phyloP scores from a whole-genome alignment of 2,329 filamentous ascomycete species.

The Acrocalymma vagum region DNA sequence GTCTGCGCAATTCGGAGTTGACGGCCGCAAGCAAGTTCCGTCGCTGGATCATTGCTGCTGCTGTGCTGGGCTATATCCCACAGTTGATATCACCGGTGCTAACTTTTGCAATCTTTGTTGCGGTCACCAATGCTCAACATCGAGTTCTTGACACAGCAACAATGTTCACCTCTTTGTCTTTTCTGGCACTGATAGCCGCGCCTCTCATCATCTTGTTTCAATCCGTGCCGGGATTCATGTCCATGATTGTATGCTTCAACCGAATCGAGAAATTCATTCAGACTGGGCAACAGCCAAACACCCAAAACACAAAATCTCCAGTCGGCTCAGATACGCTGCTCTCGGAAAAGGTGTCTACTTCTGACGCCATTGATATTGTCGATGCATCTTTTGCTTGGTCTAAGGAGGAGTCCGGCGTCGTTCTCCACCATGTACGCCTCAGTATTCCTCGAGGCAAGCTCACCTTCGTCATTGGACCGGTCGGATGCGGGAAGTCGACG shows the following conservation, averaged over 20 bases:
- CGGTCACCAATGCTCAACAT: background rate
- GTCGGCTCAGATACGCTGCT: background rate
- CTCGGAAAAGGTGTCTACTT: background rate
- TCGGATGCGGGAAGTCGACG: constrained; percentile 43
- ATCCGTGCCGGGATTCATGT: background rate
- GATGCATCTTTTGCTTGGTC: constrained; percentile 11
- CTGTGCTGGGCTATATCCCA: constrained; percentile 1
- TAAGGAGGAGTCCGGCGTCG: constrained; percentile 3
- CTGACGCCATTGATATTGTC: constrained; percentile 2
- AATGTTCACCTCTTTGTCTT: constrained; percentile 8
- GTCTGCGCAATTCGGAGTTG: constrained; percentile 46
- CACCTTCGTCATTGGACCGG: constrained; percentile 19
- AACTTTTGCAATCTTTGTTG: constrained; percentile 4
- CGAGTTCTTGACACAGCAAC: constrained; percentile 1
- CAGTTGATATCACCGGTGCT: constrained; percentile 3
- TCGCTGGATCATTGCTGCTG: background rate
- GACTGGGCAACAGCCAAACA: too few relatives aligned
- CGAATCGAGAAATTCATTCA: constrained; percentile 8
- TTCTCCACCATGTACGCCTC: too few relatives aligned
- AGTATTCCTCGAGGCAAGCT: too few relatives aligned
- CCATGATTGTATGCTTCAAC: background rate
- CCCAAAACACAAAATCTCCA: too few relatives aligned
- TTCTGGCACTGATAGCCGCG: constrained; percentile 1
- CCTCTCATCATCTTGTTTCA: constrained; percentile 5
- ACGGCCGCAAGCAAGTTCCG: background rate